Evolutionary conservation across 192 early-diverging fungal genomes (phyloP).

Genomic region (Entrophospora sp.): DNA sequence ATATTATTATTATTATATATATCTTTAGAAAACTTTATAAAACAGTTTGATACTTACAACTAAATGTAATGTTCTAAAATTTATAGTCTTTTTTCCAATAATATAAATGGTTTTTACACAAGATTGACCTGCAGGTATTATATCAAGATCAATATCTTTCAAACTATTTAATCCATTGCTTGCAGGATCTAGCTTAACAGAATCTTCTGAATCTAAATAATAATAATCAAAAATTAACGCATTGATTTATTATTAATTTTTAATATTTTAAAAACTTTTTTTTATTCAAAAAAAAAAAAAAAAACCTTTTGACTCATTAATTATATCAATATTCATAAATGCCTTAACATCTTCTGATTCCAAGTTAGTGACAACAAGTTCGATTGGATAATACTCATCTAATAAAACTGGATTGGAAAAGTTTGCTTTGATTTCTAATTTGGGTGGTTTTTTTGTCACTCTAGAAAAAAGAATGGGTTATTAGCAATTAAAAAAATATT

Average conservation of each 20-base stretch:
- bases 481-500: too few relatives aligned
- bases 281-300: too few relatives aligned
- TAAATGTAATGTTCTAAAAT: constrained; percentile 23
- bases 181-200: not conserved
- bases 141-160: constrained; percentile 33
- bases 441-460: constrained; percentile 51
- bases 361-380: constrained; percentile 49
- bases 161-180: constrained; percentile 8
- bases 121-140: constrained; percentile 28
- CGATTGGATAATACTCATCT: constrained; percentile 56
- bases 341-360: constrained; percentile 51
- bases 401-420: constrained; percentile 52
- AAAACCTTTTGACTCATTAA: constrained; percentile 19
- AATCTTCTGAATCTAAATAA: too few relatives aligned
- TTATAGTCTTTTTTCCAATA: constrained; percentile 13
- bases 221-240: too few relatives aligned
- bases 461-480: too few relatives aligned
- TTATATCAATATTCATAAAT: constrained; percentile 46
- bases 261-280: too few relatives aligned
- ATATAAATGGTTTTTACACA: constrained; percentile 22
- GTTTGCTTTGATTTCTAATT: constrained; percentile 38
- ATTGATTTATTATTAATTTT: too few relatives aligned
- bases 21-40: too few relatives aligned
- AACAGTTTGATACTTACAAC: constrained; percentile 25
- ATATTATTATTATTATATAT: too few relatives aligned